These are phyloP conservation scores for Dendrobium chrysotoxum DNA, from an alignment of 106 monocot species.

Conservation along the genomic window DNA sequence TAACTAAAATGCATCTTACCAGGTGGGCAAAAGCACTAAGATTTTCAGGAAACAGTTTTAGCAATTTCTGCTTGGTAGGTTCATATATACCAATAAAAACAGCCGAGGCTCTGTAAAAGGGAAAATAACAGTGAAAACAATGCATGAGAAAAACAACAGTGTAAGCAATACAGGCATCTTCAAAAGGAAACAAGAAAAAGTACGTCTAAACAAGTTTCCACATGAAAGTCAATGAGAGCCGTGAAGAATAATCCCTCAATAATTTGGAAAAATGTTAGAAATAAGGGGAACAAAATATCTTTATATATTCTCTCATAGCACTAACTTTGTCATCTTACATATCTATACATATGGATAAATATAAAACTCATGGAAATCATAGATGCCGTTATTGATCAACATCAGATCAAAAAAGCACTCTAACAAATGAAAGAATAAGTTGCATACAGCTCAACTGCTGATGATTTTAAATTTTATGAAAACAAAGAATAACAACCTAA, in stretches of 20 bases:
- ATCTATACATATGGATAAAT: not conserved
- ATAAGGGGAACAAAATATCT: not conserved
- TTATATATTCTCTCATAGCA: not conserved
- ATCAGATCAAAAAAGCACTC: not conserved
- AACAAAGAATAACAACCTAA: not conserved
- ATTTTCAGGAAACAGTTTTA: slow-evolving; percentile 80
- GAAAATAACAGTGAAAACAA: not conserved
- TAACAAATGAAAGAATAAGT: not conserved
- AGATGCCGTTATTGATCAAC: not conserved
- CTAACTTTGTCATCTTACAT: not conserved
- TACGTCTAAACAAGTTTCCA: not conserved
- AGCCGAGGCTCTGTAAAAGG: slow-evolving; percentile 66
- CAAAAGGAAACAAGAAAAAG: not conserved
- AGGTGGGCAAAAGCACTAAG: slow-evolving; percentile 86
- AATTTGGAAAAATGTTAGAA: not conserved
- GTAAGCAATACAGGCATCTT: too few species aligned
- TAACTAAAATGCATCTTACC: slow-evolving; percentile 37
- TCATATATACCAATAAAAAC: slow-evolving; percentile 96
- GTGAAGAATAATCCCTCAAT: not conserved
- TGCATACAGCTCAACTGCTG: not conserved
- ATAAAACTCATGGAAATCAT: not conserved
- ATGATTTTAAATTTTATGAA: not conserved
- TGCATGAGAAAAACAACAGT: not conserved
- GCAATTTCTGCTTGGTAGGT: slow-evolving; percentile 79
- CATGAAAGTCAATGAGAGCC: not conserved